Base-by-base conservation (phyloP, 495 filamentous ascomycete species). In the Aspergillus leporis region DNA sequence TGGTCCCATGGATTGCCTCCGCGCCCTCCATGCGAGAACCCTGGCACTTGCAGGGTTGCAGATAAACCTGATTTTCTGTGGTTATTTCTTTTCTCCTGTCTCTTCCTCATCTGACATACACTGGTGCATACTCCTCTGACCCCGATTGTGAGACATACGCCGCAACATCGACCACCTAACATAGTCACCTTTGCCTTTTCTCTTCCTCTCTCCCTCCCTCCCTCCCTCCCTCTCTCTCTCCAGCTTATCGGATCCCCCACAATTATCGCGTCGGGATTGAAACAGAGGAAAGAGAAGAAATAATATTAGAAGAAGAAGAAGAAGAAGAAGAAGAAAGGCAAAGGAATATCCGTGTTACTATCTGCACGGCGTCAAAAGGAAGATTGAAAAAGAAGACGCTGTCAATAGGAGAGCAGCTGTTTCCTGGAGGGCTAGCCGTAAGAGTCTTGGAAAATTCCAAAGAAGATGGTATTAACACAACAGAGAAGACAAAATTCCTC, bases 401-500 rank as follows among this genome's bases (percentile, higher is more conserved):
- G 23, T 25, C 34, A 51, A 47, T 48, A 56, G 32, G 32, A 23
- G 56, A 59, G 55, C 63, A 51, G 49, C 57, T 63, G 54, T 57
- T 51, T 59, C 51, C 61, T 55, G 66, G 70, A 65, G 60, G 64
- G 69, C 64, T 67, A 66, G 75, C 70, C 71, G 79, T 81, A 81
- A 83, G 80, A 73, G 63, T 74, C 71, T 78, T 74, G 62, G 60
- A 70, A 65, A 65, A 47, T 71, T 70, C 63, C 40, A 31, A 61
- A 71, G 78, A 80, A 75, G 61, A 82, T 82, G 80, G 69, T 72
- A 80, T 81, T 81, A 70, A 83, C 78, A 70, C 74, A 51, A 49
- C 69, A 74, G 63, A 54, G 66, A 82, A 83, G 78, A 78, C 71
- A 60, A 56, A 59, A 61, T 38, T 59, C 69, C 50, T 53, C 70